Evolutionary conservation across 148 eudicot genomes (phyloP).

Genomic region (Camellia granthamiana): DNA sequence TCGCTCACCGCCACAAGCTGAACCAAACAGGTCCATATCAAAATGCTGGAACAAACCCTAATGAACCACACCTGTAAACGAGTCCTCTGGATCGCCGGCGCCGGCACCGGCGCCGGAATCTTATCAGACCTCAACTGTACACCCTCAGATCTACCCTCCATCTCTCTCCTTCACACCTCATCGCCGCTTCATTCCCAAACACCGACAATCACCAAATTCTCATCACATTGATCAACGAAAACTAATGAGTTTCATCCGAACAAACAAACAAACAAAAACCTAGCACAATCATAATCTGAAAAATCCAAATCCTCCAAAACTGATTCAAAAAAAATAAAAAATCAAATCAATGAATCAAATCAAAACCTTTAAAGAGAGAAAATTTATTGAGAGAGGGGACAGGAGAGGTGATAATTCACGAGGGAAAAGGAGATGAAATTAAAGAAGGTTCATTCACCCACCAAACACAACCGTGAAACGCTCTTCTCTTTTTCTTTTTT

Average conservation of each 20-base stretch:
- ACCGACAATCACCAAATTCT: constrained; percentile 6
- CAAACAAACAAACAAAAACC: background rate
- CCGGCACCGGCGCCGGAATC: constrained; percentile 41
- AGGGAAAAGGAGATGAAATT: constrained; percentile 7
- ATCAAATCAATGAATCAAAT: background rate
- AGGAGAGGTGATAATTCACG: constrained; percentile 2
- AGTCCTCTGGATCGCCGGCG: constrained; percentile 50
- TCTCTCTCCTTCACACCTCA: constrained; percentile 47
- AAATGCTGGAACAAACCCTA: constrained; percentile 78
- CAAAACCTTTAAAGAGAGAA: constrained; percentile 3
- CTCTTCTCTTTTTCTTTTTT: background rate
- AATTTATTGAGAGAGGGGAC: background rate
- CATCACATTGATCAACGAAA: background rate
- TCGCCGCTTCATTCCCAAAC: constrained; percentile 43
- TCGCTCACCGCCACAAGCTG: constrained; percentile 79
- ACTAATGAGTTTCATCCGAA: background rate
- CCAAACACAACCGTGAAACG: constrained; percentile 11
- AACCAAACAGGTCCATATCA: constrained; percentile 89
- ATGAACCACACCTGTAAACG: constrained; percentile 83
- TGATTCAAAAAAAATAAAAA: background rate
- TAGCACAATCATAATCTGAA: background rate
- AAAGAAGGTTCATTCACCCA: background rate
- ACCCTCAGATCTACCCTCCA: constrained; percentile 84
- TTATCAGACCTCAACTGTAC: constrained; percentile 50
- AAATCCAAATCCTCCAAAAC: background rate